These are phyloP conservation scores for Pseudocercospora macadamiae DNA, from an alignment of 2,329 filamentous ascomycete genomes.

Conservation along the genomic window DNA sequence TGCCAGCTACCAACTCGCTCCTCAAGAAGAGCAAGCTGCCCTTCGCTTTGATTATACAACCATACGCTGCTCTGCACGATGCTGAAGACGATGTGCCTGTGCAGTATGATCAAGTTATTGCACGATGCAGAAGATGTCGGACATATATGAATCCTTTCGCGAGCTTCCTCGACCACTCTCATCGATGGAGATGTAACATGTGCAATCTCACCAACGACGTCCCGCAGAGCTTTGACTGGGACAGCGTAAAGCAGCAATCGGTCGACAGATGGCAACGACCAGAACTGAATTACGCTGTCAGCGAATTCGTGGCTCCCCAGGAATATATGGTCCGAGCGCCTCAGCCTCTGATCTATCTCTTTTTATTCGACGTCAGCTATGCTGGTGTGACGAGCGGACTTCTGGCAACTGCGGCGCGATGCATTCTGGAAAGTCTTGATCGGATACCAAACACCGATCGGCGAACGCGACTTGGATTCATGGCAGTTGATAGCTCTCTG, in stretches of 20 bases:
- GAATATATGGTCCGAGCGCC: slow-evolving; percentile 99
- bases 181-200: slow-evolving; percentile 99
- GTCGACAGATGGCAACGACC: slow-evolving; percentile 90
- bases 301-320: slow-evolving; percentile 96
- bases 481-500: slow-evolving; percentile 90
- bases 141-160: slow-evolving; percentile 99
- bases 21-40: slow-evolving; percentile 97
- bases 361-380: slow-evolving; percentile 93
- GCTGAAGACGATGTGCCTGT: slow-evolving; percentile 88
- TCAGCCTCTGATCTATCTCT: slow-evolving; percentile 92
- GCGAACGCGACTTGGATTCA: slow-evolving; percentile 88
- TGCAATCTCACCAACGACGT: slow-evolving; percentile 98
- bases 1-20: slow-evolving; percentile 87
- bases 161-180: slow-evolving; percentile 92
- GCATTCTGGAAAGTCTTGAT: slow-evolving; percentile 91
- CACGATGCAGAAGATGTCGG: slow-evolving; percentile 89
- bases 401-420: slow-evolving; percentile 86
- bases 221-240: slow-evolving; percentile 99
- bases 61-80: slow-evolving; percentile 90
- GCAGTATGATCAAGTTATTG: slow-evolving; percentile 95
- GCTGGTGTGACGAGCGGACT: slow-evolving; percentile 87
- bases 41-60: slow-evolving; percentile 93
- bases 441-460: slow-evolving; percentile 98
- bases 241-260: slow-evolving; percentile 85
- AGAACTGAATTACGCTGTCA: slow-evolving; percentile 93